A percentile compares a stretch with the other conserved stretches of the same genome.
These are phyloP conservation scores for Penstemon davidsonii DNA, from an alignment of 257 asterid species.

Conservation along the genomic window DNA sequence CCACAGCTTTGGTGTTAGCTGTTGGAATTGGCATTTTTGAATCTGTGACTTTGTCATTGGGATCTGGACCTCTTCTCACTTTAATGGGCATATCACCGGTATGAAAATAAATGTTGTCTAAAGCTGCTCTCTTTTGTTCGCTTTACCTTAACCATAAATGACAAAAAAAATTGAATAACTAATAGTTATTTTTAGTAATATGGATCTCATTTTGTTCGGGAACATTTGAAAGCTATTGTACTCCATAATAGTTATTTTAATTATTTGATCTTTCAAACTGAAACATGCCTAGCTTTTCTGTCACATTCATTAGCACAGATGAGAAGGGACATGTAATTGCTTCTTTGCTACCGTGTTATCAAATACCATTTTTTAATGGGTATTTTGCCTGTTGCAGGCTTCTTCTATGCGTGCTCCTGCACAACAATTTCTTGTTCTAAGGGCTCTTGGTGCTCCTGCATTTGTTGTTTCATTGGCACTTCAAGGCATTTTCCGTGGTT, in stretches of 20 bases:
- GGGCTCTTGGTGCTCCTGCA: conserved; percentile 98
- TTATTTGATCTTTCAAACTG: background rate
- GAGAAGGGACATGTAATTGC: conserved; percentile 1
- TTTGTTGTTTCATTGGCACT: conserved; percentile 93
- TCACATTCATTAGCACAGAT: background rate
- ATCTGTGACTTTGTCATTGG: conserved; percentile 68
- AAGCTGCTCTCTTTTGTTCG: background rate
- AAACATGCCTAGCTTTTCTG: background rate
- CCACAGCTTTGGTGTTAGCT: conserved; percentile 86
- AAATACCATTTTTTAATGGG: conserved; percentile 8
- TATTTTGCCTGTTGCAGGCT: conserved; percentile 46
- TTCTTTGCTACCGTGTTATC: background rate
- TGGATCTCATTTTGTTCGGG: background rate
- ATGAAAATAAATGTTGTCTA: conserved; percentile 29
- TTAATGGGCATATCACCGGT: conserved; percentile 87
- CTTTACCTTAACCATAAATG: background rate
- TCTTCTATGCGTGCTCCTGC: conserved; percentile 84
- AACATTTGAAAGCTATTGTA: background rate
- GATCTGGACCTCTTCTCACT: conserved; percentile 84
- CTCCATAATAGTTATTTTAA: no score
- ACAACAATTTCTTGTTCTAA: conserved; percentile 65
- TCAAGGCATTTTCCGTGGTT: conserved; percentile 97
- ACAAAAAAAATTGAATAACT: background rate
- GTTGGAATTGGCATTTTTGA: conserved; percentile 86
- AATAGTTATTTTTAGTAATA: background rate